A percentile compares a stretch with the other conserved stretches of the same genome.
phyloP scores from a whole-genome alignment of 148 eudicot species.

The Suaeda aralocaspica region DNA sequence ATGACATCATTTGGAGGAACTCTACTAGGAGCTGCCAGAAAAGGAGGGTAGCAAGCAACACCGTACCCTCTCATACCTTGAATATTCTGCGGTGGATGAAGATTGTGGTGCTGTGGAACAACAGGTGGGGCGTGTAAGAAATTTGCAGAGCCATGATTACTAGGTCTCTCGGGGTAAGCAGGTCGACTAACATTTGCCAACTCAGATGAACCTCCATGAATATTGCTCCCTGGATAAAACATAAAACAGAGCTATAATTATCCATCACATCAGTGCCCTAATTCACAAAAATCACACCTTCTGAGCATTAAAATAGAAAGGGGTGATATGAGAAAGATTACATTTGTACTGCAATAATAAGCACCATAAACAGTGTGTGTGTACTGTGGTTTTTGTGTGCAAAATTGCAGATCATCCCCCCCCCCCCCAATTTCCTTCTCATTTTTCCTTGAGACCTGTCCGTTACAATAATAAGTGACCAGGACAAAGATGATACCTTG shows the following conservation, averaged over 20 bases:
- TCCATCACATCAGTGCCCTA: background rate
- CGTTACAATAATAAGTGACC: background rate
- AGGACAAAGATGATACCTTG: slow-evolving; percentile 43
- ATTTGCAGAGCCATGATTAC: slow-evolving; percentile 40
- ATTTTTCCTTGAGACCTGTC: background rate
- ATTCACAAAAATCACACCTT: background rate
- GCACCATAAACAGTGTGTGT: background rate
- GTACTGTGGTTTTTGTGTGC: background rate
- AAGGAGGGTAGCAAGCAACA: slow-evolving; percentile 54
- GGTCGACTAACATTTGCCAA: slow-evolving; percentile 39
- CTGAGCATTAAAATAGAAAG: background rate
- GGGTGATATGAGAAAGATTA: no score
- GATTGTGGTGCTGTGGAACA: slow-evolving; percentile 49
- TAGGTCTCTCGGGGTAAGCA: slow-evolving; percentile 55
- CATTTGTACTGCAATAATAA: background rate
- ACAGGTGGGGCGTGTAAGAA: slow-evolving; percentile 52
- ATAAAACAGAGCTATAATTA: slow-evolving; percentile 3
- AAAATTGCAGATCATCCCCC: background rate
- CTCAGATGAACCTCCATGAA: slow-evolving; percentile 45
- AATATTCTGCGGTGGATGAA: slow-evolving; percentile 49
- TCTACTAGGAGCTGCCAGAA: slow-evolving; percentile 47
- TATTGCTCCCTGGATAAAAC: slow-evolving; percentile 38
- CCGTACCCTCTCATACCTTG: slow-evolving; percentile 52
- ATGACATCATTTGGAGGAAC: slow-evolving; percentile 34
- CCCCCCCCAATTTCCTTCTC: background rate